phyloP scores from a whole-genome alignment of 2,329 filamentous ascomycete genomes.

The Basipetospora chlamydospora region DNA sequence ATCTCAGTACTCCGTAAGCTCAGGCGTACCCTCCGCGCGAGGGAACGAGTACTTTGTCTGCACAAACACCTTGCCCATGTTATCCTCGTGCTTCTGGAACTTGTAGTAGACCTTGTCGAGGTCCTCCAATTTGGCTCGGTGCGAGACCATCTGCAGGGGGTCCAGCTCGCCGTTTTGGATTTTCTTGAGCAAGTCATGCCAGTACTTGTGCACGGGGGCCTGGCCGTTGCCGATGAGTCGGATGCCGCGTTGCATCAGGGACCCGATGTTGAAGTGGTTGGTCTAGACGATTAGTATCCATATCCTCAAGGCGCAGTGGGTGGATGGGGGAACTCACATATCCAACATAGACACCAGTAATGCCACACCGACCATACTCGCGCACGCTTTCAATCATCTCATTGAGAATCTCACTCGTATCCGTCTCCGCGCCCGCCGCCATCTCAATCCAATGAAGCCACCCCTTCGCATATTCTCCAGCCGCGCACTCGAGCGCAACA shows the following conservation, averaged over 20 bases:
- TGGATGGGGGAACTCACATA: conserved; percentile 26
- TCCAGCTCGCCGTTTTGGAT: conserved; percentile 58
- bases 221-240: conserved; percentile 56
- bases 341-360: conserved; percentile 57
- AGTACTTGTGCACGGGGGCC: conserved; percentile 69
- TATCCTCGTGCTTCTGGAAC: conserved; percentile 47
- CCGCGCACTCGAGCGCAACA: conserved; percentile 52
- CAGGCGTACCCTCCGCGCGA: conserved; percentile 24
- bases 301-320: background rate
- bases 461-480: conserved; percentile 46
- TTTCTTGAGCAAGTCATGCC: conserved; percentile 57
- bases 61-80: conserved; percentile 69
- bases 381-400: conserved; percentile 65
- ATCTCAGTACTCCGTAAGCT: conserved; percentile 24
- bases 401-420: conserved; percentile 68
- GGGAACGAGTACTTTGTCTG: conserved; percentile 43
- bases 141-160: conserved; percentile 66
- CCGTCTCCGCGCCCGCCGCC: conserved; percentile 57
- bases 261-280: conserved; percentile 72
- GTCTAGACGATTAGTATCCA: conserved; percentile 29
- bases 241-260: conserved; percentile 76
- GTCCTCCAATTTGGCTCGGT: conserved; percentile 62
- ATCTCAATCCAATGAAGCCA: conserved; percentile 46
- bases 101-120: conserved; percentile 50
- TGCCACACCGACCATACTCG: conserved; percentile 58